phyloP scores from a whole-genome alignment of 2,329 filamentous ascomycete genomes.

The Pseudogymnoascus sp. region DNA sequence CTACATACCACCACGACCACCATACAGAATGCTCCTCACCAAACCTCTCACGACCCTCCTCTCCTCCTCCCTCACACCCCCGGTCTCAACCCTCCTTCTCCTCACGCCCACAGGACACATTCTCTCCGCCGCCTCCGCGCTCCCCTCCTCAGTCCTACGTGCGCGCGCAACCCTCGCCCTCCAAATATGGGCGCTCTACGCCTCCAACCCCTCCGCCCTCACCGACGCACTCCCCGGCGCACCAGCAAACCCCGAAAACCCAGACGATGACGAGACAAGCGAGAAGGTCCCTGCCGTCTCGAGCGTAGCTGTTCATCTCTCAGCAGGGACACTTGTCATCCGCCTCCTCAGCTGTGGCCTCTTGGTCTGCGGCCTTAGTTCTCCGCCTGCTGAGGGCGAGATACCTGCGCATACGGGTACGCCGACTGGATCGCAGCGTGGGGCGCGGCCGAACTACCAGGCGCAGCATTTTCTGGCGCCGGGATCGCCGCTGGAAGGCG shows the following conservation, averaged over 20 bases:
- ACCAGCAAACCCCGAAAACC: constrained; percentile 15
- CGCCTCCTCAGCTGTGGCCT: constrained; percentile 49
- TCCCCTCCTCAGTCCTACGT: constrained; percentile 48
- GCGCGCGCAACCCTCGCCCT: constrained; percentile 56
- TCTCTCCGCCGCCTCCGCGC: constrained; percentile 50
- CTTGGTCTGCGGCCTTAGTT: constrained; percentile 52
- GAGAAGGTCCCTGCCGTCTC: constrained; percentile 21
- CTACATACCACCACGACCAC: constrained; percentile 18
- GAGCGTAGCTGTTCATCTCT: constrained; percentile 42
- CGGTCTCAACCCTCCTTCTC: constrained; percentile 51
- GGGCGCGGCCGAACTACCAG: neutral
- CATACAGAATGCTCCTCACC: constrained; percentile 43
- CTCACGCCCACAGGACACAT: constrained; percentile 53
- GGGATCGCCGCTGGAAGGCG: constrained; percentile 22
- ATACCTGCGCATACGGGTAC: neutral
- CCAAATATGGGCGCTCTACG: constrained; percentile 51
- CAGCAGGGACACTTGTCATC: constrained; percentile 47
- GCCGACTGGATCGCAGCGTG: neutral
- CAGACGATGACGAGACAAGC: constrained; percentile 18
- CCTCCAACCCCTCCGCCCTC: constrained; percentile 33
- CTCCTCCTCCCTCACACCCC: constrained; percentile 41
- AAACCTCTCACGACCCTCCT: constrained; percentile 57
- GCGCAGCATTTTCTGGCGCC: neutral
- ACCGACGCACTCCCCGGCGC: constrained; percentile 33
- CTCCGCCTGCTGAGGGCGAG: constrained; percentile 21